Evolutionary conservation across 1,284 basidiomycete species (phyloP).

Genomic region (Coniferiporia sulphurascens): DNA sequence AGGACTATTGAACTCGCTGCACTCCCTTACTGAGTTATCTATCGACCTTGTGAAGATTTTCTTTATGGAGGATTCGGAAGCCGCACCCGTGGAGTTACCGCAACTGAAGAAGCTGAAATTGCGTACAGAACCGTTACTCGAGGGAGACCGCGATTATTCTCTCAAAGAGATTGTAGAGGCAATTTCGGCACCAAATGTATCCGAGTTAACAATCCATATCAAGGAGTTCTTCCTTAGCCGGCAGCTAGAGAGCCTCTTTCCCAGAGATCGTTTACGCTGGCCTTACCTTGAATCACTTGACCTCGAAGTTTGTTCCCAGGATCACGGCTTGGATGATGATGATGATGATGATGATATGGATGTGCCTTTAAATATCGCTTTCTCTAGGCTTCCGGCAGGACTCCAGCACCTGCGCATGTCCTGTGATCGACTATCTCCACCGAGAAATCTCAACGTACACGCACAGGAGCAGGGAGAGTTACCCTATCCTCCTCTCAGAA

Average conservation of each 20-base stretch:
- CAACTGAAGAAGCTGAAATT: no score
- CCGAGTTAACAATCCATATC: neutral
- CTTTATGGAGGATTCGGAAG: neutral
- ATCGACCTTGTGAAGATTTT: neutral
- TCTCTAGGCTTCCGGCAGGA: neutral
- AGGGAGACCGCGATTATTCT: neutral
- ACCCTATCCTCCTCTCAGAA: neutral
- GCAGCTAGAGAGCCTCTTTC: neutral
- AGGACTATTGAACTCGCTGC: neutral
- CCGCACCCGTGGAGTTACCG: neutral
- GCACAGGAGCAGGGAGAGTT: no score
- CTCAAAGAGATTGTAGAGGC: neutral
- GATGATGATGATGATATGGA: neutral
- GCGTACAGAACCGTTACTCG: no score
- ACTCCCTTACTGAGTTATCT: neutral
- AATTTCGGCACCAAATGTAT: neutral
- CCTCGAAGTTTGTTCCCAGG: neutral
- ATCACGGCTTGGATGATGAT: no score
- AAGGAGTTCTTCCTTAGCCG: neutral
- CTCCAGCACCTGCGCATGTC: neutral
- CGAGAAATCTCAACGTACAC: no score
- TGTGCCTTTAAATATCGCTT: neutral
- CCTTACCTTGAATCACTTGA: neutral
- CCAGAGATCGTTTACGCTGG: neutral
- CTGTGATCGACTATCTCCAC: no score